Conservation (phyloP, 2,329 filamentous ascomycete genomes). For the Epichloe scottii region DNA sequence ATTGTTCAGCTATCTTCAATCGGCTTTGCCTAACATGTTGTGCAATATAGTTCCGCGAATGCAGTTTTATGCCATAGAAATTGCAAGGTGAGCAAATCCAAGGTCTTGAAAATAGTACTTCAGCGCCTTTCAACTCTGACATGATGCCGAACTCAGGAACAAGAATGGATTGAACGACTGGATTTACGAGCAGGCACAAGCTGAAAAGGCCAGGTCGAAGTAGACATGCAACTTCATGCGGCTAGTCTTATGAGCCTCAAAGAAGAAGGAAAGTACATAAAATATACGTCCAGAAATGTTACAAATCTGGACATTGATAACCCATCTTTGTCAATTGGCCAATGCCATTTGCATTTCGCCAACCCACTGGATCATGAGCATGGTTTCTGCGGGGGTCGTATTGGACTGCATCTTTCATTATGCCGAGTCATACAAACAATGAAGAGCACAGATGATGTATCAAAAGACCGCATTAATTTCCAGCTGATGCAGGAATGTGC, state of each 20-base stretch:
- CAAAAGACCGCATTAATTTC: no score
- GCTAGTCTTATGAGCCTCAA: not conserved
- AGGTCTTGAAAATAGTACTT: not conserved
- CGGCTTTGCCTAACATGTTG: not conserved
- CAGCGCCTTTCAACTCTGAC: not conserved
- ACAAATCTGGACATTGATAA: not conserved
- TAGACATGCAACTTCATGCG: not conserved
- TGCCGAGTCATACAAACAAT: not conserved
- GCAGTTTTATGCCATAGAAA: slow-evolving; percentile 44
- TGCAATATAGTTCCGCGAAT: slow-evolving; percentile 35
- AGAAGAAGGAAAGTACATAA: not conserved
- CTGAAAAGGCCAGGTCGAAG: slow-evolving; percentile 29
- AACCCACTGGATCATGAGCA: not conserved
- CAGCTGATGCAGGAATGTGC: no score
- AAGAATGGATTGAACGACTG: slow-evolving; percentile 86
- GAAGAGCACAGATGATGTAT: no score
- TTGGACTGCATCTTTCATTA: not conserved
- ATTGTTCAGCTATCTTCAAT: not conserved
- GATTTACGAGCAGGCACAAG: slow-evolving; percentile 78
- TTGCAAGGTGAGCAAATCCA: slow-evolving; percentile 24
- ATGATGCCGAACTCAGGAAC: slow-evolving; percentile 43
- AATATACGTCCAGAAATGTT: not conserved
- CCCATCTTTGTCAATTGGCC: not conserved
- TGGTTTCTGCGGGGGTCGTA: not conserved
- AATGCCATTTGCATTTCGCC: no score